phyloP scores from a whole-genome alignment of 306 rosid genomes.

The Vicia faba region DNA sequence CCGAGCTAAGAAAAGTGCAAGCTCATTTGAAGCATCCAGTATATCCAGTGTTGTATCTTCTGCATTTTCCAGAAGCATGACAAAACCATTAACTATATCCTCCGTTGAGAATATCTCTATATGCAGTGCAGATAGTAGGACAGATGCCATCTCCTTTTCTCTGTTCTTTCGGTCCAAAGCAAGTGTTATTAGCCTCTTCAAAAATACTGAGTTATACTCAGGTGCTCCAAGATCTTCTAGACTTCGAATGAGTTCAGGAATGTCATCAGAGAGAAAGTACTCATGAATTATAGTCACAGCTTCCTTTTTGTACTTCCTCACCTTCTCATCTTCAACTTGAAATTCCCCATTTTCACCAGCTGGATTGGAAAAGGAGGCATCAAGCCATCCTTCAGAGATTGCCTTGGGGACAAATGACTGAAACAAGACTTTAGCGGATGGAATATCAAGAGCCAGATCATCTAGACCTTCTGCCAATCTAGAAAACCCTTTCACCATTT shows the following conservation, averaged over 20 bases:
- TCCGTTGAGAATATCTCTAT: constrained; percentile 93
- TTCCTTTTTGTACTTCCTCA: constrained; percentile 82
- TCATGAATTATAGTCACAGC: constrained; percentile 85
- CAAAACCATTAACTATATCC: constrained; percentile 85
- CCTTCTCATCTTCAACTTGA: constrained; percentile 58
- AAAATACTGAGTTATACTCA: constrained; percentile 73
- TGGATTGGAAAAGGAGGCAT: constrained; percentile 68
- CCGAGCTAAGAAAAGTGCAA: constrained; percentile 86
- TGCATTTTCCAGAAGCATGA: constrained; percentile 85
- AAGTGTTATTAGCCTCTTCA: constrained; percentile 90
- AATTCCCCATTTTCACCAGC: constrained; percentile 59
- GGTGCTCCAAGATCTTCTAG: constrained; percentile 89
- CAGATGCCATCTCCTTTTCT: constrained; percentile 99
- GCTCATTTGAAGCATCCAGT: constrained; percentile 96
- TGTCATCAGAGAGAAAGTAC: constrained; percentile 91
- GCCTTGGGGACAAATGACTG: constrained; percentile 76
- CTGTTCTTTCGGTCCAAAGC: constrained; percentile 97
- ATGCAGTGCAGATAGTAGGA: constrained; percentile 91
- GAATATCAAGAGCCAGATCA: constrained; percentile 98
- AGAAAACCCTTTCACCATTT: constrained; percentile 93
- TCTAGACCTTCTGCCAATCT: constrained; percentile 90
- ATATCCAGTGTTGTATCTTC: constrained; percentile 95
- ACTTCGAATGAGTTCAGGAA: constrained; percentile 89
- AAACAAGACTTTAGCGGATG: constrained; percentile 72
- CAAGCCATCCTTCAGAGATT: constrained; percentile 91